phyloP scores from a whole-genome alignment of 345 rosid genomes.

The Arabidopsis arenosa region DNA sequence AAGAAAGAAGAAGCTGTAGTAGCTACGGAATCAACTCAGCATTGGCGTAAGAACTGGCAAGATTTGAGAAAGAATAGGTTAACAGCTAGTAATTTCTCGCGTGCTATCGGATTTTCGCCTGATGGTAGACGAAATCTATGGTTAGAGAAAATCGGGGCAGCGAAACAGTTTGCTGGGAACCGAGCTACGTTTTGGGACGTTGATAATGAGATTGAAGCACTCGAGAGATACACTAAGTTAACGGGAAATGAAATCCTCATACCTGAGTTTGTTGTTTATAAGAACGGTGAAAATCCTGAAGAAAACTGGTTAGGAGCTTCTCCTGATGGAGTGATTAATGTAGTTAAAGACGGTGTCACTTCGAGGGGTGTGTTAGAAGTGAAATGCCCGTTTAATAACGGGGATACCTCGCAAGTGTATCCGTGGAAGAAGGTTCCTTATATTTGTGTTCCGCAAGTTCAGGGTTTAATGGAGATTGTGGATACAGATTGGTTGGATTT shows the following conservation, averaged over 20 bases:
- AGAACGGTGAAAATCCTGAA: constrained; percentile 32
- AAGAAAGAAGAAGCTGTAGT: constrained; percentile 7
- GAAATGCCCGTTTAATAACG: constrained; percentile 66
- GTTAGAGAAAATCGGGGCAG: constrained; percentile 73
- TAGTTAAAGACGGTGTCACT: constrained; percentile 50
- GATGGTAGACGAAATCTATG: constrained; percentile 68
- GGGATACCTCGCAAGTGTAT: constrained; percentile 45
- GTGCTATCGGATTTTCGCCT: constrained; percentile 73
- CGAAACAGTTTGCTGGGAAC: constrained; percentile 34
- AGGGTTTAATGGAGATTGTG: constrained; percentile 84
- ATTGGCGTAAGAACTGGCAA: constrained; percentile 63
- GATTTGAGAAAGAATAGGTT: constrained; percentile 48
- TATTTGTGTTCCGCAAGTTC: constrained; percentile 69
- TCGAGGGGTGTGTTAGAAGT: constrained; percentile 68
- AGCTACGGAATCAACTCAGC: constrained; percentile 34
- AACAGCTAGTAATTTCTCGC: constrained; percentile 77
- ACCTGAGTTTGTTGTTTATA: constrained; percentile 48
- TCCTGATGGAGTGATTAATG: constrained; percentile 72
- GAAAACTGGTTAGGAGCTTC: constrained; percentile 86
- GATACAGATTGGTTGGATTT: constrained; percentile 86
- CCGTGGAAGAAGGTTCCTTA: constrained; percentile 75
- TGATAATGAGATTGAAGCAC: constrained; percentile 57
- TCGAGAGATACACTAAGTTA: constrained; percentile 57
- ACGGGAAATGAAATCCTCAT: constrained; percentile 53
- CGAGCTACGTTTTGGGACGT: constrained; percentile 40